Conservation (phyloP, 441 rosid genomes). For the Gossypium aridum region DNA sequence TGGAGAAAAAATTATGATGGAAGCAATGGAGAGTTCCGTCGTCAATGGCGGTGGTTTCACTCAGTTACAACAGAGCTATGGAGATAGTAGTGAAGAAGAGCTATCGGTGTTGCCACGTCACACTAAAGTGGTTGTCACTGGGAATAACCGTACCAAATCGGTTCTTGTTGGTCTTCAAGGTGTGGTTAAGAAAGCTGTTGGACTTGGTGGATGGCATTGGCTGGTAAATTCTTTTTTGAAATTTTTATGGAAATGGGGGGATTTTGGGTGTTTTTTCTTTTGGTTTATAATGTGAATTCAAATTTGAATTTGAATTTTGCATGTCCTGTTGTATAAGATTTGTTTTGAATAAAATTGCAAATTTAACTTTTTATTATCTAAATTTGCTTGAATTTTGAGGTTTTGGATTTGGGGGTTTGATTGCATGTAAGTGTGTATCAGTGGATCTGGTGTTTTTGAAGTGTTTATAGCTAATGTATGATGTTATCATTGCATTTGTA, state of each 20-base stretch:
- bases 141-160: constrained; percentile 92
- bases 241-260: background rate
- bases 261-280: background rate
- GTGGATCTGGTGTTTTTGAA: constrained; percentile 30
- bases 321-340: background rate
- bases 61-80: constrained; percentile 69
- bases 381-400: constrained; percentile 3
- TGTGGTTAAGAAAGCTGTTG: constrained; percentile 94
- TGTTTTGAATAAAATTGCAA: constrained; percentile 1
- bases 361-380: background rate
- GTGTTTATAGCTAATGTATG: background rate
- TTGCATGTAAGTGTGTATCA: constrained; percentile 40
- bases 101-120: constrained; percentile 89
- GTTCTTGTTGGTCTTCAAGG: constrained; percentile 96
- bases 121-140: constrained; percentile 92
- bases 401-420: constrained; percentile 21
- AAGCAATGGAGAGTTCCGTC: constrained; percentile 60
- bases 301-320: constrained; percentile 11
- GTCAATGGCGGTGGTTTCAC: constrained; percentile 53
- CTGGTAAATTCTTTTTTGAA: constrained; percentile 36
- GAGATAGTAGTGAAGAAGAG: constrained; percentile 89
- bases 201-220: constrained; percentile 98
- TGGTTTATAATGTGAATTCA: background rate
- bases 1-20: constrained; percentile 37
- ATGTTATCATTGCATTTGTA: constrained; percentile 6